Evolutionary conservation across 768 basidiomycete genomes (phyloP), one percentile per base, ranked within the genome.

Genomic region (Mycena maculata): DNA sequence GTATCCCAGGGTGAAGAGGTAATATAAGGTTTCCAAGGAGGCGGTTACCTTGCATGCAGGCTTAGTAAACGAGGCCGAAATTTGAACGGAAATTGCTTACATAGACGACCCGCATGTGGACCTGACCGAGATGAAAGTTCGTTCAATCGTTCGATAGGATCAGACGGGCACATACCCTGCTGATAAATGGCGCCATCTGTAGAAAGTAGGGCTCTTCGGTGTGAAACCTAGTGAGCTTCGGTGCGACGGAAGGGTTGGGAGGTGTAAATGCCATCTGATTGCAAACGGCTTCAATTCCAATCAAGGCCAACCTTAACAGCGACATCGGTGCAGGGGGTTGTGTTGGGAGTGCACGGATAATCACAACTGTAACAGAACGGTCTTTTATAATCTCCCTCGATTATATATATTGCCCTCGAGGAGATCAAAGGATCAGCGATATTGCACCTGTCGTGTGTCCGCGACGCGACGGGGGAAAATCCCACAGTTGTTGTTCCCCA

Each of bases 221-320:
- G 71, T 86, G 81, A 69, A 84, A 86, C 13, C 85, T 83, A 47
- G 28, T 53, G 48, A 66, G 50, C 30, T 76, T 78, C 50, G 84
- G 84, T 31, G 72, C 55, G 8, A 80, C 82, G 0, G 86, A 84
- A 27, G 82, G 84, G 69, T 86, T 84, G 1, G 86, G 86, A 1
- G 86, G 84, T 4, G 81, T 82, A 71, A 78, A 83, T 4, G 86
- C 86, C 8, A 78, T 67, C 59, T 85, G 81, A 66, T 85, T 84
- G 76, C 75, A 77, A 48, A 78, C 33, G 23, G 83, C 83, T 65
- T 87, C 84, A 41, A 80, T 60, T 33, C 76, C 69, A 70, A 84
- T 74, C 63, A 86, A 80, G 16, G 75, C 62, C 27, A 83, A 75
- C 31, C 86, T 80, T 54, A 78, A 47, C 57, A 83, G 70, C 49